Evolutionary conservation across 108 stramenopile genomes (phyloP).

Genomic region (Stephanodiscus triporus): DNA sequence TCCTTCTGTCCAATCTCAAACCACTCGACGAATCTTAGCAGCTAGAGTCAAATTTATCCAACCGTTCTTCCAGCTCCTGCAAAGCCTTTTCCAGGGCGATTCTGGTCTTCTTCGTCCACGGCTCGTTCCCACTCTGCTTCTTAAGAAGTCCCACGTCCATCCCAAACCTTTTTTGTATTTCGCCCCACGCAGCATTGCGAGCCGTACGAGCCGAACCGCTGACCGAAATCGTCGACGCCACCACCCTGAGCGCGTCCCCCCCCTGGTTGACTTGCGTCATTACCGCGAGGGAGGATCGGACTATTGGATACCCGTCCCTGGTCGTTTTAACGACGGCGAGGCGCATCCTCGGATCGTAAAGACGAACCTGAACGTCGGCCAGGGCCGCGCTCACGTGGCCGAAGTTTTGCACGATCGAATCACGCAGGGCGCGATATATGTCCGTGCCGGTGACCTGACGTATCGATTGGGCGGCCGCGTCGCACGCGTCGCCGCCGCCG

Average conservation of each 20-base stretch:
- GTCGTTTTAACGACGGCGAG: conserved; percentile 63
- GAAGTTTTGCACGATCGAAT: conserved; percentile 32
- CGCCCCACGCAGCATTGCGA: conserved; percentile 50
- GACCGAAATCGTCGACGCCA: conserved; percentile 59
- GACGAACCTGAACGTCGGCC: conserved; percentile 49
- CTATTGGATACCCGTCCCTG: conserved; percentile 44
- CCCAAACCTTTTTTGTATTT: conserved; percentile 40
- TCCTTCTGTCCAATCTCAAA: too few species aligned
- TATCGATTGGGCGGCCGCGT: neutral
- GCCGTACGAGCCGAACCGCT: conserved; percentile 74
- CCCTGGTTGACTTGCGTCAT: conserved; percentile 39
- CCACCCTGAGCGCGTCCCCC: conserved; percentile 35
- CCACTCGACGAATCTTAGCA: conserved; percentile 4
- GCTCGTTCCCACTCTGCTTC: neutral
- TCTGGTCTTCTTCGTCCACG: conserved; percentile 28
- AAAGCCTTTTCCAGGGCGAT: conserved; percentile 18
- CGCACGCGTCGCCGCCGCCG: neutral
- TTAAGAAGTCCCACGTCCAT: neutral
- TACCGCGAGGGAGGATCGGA: conserved; percentile 59
- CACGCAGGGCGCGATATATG: conserved; percentile 37
- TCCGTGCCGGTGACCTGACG: conserved; percentile 33
- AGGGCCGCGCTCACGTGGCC: conserved; percentile 27
- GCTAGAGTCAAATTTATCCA: conserved; percentile 36
- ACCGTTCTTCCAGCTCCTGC: conserved; percentile 25
- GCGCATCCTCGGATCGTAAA: conserved; percentile 55